Evolutionary conservation across 2,329 filamentous ascomycete species (phyloP), one percentile per base, ranked within the genome.

Genomic region (Diaporthe eres): DNA sequence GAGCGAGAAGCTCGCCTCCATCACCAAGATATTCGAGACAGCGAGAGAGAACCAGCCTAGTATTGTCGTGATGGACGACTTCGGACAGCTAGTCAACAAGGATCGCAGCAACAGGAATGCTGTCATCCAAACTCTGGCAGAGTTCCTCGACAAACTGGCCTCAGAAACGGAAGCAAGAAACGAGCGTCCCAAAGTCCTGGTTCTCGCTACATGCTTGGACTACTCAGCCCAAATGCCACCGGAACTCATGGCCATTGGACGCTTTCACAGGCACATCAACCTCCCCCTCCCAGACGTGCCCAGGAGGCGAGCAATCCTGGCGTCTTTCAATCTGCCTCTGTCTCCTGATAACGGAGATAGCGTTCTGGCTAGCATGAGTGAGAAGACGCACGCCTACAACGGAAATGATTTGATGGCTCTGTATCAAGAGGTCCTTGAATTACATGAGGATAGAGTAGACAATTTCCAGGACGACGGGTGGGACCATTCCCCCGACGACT

Each of bases 381-480:
- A 94, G 77, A 91, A 92, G 74, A 97, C 96, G 0, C 95, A 98
- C 81, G 96, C 96, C 5, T 98, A 95, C 83, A 97, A 95, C 44
- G 94, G 94, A 6, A 89, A 90, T 1, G 96, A 98, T 82, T 86
- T 98, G 1, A 86, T 87, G n/a, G 89, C 88, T 19, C 86, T 98
- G 0, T 86, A 94, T 65, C 84, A 89, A 65, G 83, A 88, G 60
- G 90, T 92, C 13, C 83, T 78, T 13, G 57, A 75, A 19, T 75
- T 81, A 13, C 77, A 76, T 7, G 60, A 72, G n/a, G 37, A 4
- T 12, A 49, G 19, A 42, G 22, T 74, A 6, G 34, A 28, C 22
- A 13, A 60, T 4, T 51, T 58, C 55, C 19, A 77, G 25, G 72
- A 76, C 39, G 25, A 37, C 37, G 74, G 68, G 4, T 25, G 13